Evolutionary conservation across 768 basidiomycete genomes (phyloP).

Genomic region (Serendipita vermifera): DNA sequence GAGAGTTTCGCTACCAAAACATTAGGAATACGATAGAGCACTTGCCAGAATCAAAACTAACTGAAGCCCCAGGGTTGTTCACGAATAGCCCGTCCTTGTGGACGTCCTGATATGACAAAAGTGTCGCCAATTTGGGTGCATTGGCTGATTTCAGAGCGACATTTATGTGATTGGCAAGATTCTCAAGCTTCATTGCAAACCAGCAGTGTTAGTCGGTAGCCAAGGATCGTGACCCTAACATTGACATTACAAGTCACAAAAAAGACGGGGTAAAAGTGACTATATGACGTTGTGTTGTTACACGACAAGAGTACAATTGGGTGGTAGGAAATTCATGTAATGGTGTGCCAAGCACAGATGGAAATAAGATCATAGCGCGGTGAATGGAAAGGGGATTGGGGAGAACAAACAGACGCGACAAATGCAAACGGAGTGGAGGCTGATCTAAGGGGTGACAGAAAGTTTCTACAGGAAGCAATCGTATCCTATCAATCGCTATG

Average conservation of each 20-base stretch:
- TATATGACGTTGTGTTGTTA: background rate
- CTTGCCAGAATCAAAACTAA: slow-evolving; percentile 18
- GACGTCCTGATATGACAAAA: slow-evolving; percentile 62
- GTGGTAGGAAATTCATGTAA: background rate
- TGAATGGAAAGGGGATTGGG: background rate
- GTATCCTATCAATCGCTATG: background rate
- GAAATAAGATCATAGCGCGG: background rate
- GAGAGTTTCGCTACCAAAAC: slow-evolving; percentile 20
- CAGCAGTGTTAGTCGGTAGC: background rate
- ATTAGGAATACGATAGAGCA: background rate
- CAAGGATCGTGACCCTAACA: background rate
- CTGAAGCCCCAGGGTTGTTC: slow-evolving; percentile 49
- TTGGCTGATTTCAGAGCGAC: slow-evolving; percentile 43
- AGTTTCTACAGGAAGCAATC: background rate
- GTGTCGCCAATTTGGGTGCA: slow-evolving; percentile 55
- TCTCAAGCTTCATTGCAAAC: slow-evolving; percentile 1
- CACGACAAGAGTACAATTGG: background rate
- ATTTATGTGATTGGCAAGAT: slow-evolving; percentile 6
- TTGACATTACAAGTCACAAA: background rate
- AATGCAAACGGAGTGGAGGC: background rate
- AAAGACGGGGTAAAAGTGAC: background rate
- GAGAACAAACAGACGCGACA: background rate
- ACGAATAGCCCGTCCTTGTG: slow-evolving; percentile 67
- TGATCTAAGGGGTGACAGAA: background rate
- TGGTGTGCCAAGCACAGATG: background rate